These are phyloP conservation scores for Boletus sp. DNA, from an alignment of 1,284 basidiomycete genomes.

Conservation along the genomic window DNA sequence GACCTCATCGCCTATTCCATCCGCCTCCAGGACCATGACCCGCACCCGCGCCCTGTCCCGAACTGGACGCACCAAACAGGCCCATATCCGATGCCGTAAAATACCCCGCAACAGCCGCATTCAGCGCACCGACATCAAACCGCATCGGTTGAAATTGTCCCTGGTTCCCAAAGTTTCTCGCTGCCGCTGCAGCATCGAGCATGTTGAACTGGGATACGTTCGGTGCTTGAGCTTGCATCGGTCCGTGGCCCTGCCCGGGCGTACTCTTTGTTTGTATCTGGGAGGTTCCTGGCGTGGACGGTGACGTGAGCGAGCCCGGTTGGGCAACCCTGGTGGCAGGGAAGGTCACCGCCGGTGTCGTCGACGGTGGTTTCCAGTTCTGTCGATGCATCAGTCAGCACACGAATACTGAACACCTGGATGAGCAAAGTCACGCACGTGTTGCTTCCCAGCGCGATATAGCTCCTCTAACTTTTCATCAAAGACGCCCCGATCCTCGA, in stretches of 20 bases:
- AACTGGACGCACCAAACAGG: conserved; percentile 13
- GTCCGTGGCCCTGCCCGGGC: background rate
- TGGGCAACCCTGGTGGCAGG: background rate
- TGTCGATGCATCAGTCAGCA: conserved; percentile 22
- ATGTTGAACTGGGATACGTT: conserved; percentile 27
- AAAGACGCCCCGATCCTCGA: conserved; percentile 76
- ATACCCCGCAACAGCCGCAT: conserved; percentile 16
- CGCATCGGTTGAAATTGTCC: conserved; percentile 24
- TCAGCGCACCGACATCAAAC: conserved; percentile 14
- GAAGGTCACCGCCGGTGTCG: conserved; percentile 16
- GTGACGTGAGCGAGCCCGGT: conserved; percentile 2
- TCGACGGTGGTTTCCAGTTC: conserved; percentile 57
- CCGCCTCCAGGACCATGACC: background rate
- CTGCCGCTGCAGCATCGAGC: conserved; percentile 24
- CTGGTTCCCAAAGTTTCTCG: conserved; percentile 21
- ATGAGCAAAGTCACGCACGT: conserved; percentile 43
- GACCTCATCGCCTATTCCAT: conserved; percentile 19
- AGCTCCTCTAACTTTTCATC: conserved; percentile 86
- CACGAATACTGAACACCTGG: background rate
- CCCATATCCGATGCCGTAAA: conserved; percentile 18
- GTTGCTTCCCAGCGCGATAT: conserved; percentile 68
- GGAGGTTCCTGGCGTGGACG: conserved; percentile 1
- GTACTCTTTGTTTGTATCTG: background rate
- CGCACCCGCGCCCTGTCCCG: background rate
- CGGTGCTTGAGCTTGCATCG: background rate